Evolutionary conservation across 2,329 filamentous ascomycete species (phyloP), one percentile per base, ranked within the genome.

Genomic region (Aspergillus pseudoviridinutans): DNA sequence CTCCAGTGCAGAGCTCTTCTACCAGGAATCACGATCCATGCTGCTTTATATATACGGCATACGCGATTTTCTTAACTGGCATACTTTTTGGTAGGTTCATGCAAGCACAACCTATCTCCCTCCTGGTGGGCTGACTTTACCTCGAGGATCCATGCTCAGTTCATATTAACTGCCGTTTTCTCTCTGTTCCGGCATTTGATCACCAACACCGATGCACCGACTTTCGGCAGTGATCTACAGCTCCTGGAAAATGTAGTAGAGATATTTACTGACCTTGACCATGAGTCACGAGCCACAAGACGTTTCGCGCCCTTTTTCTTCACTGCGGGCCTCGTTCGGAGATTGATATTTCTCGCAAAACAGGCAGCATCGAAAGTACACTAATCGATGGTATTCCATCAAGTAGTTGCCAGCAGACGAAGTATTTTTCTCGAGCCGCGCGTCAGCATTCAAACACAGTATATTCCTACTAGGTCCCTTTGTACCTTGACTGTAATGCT

Each of bases 231-330:
- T 2, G 66, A 67, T 49, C 35, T 68, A 10, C 57, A 56, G n/a
- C 59, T 65, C 2, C 35, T 67, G 28, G 60, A 64, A 22, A 56
- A 55, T 47, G 58, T 60, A 7, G 58, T 55, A 4, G 35, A 51
- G 3, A 59, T 64, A 6, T 64, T 67, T 17, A 50, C 50, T 14
- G 52, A 60, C 2, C 51, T 63, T 4, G 55, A 53, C n/a, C 55
- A 52, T 8, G 52, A 62, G 0, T 57, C 53, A 7, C 47, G 55
- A 22, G 59, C 58, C 4, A 51, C 55, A 6, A 55, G 58, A 24
- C 57, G 54, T 46, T 67, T 62, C 50, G 61, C 65, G 5, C 64
- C 65, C 4, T 64, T 68, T 46, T 65, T 63, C 47, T n/a, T 67
- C 9, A 62, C 61, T 0, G 51, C 59, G 5, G 55, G 50, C 17